A percentile compares a stretch with the other conserved stretches of the same genome.
Evolutionary conservation across 768 basidiomycete genomes (phyloP).

Genomic region (Termitomyces sp.): DNA sequence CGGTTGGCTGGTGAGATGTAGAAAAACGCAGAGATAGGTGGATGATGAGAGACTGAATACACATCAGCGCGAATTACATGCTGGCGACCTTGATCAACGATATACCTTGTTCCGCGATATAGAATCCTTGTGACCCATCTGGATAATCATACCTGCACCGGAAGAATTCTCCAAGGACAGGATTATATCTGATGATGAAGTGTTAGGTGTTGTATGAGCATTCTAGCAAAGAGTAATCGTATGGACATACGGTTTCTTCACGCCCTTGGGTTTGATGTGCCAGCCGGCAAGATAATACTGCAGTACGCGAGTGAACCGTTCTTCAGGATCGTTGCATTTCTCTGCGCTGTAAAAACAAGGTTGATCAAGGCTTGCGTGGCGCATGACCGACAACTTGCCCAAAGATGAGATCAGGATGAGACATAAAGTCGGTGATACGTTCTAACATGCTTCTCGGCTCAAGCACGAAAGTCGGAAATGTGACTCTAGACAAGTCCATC

Average conservation of each 20-base stretch:
- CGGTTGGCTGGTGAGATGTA: slow-evolving; percentile 92
- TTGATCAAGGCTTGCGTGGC: background rate
- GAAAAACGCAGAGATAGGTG: slow-evolving; percentile 93
- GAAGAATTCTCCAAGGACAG: slow-evolving; percentile 96
- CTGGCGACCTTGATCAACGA: slow-evolving; percentile 6
- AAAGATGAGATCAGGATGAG: slow-evolving; percentile 96
- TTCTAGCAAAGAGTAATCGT: slow-evolving; percentile 1
- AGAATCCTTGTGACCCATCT: slow-evolving; percentile 89
- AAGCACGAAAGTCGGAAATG: slow-evolving; percentile 91
- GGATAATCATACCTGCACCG: slow-evolving; percentile 92
- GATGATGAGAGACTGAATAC: slow-evolving; percentile 86
- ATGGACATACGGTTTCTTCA: slow-evolving; percentile 90
- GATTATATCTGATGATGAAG: slow-evolving; percentile 73
- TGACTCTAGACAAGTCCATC: slow-evolving; percentile 95
- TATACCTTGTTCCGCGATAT: slow-evolving; percentile 91
- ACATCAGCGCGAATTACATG: background rate
- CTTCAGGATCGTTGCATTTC: slow-evolving; percentile 76
- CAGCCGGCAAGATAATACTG: slow-evolving; percentile 98
- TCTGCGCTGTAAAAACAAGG: slow-evolving; percentile 56
- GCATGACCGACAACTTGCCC: slow-evolving; percentile 52
- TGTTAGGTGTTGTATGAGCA: slow-evolving; percentile 6
- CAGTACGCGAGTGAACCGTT: slow-evolving; percentile 86
- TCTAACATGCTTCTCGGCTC: slow-evolving; percentile 98
- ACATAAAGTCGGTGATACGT: slow-evolving; percentile 99
- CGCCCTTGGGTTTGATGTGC: slow-evolving; percentile 99